A percentile compares a stretch with the other conserved stretches of the same genome.
These are phyloP conservation scores for Monosporascus cannonballus DNA, from an alignment of 2,329 filamentous ascomycete species.

Conservation along the genomic window DNA sequence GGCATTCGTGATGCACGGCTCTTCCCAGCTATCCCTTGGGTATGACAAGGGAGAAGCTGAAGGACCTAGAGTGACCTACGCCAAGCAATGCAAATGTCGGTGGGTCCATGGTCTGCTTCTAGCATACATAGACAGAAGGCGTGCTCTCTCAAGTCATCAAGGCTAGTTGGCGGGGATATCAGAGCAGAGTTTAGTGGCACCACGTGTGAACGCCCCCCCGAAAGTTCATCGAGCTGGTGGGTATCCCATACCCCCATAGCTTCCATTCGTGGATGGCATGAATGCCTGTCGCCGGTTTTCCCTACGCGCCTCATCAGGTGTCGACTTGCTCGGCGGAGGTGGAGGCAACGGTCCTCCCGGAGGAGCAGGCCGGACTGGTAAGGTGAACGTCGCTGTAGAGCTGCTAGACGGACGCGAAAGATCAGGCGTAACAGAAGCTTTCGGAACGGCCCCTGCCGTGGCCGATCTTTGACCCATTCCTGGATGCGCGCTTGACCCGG, in stretches of 20 bases:
- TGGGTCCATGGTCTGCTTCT: neutral
- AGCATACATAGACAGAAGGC: neutral
- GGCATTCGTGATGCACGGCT: neutral
- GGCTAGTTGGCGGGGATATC: neutral
- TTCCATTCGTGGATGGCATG: slow-evolving; percentile 39
- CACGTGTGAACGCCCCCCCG: slow-evolving; percentile 4
- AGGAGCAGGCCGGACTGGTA: slow-evolving; percentile 60
- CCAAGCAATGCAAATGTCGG: neutral
- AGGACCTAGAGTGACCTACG: neutral
- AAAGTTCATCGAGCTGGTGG: slow-evolving; percentile 20
- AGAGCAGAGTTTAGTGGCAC: neutral
- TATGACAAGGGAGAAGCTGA: neutral
- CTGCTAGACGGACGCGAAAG: slow-evolving; percentile 33
- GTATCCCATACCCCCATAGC: slow-evolving; percentile 28
- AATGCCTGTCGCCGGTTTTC: slow-evolving; percentile 50
- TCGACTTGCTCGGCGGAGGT: slow-evolving; percentile 53
- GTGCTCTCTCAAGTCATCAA: neutral
- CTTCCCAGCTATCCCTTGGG: neutral
- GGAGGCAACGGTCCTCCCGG: slow-evolving; percentile 53
- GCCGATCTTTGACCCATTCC: slow-evolving; percentile 47
- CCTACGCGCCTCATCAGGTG: slow-evolving; percentile 45
- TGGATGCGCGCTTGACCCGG: slow-evolving; percentile 40
- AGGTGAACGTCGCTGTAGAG: slow-evolving; percentile 47
- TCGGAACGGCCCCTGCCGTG: slow-evolving; percentile 48
- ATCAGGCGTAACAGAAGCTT: slow-evolving; percentile 30